Conservation (phyloP, 495 filamentous ascomycete species). For the Podospora anserina region DNA sequence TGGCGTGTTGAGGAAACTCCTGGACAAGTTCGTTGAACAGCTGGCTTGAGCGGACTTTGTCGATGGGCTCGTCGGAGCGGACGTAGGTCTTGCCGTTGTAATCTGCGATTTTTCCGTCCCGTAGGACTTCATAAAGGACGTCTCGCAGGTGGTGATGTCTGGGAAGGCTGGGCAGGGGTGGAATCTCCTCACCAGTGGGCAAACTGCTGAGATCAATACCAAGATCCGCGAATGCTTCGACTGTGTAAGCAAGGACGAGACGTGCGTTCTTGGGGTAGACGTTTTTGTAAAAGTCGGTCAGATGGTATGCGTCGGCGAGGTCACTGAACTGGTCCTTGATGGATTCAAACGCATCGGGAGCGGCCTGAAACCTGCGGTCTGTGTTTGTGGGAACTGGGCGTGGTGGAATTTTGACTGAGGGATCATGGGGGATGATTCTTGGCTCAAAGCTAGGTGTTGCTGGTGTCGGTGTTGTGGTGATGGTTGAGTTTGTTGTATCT, state of each 20-base stretch:
- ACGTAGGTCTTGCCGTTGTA: not conserved
- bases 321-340: not conserved
- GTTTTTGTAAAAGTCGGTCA: conserved; percentile 30
- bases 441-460: no score
- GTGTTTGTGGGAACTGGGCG: not conserved
- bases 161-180: conserved; percentile 12
- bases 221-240: conserved; percentile 40
- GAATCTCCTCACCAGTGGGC: conserved; percentile 24
- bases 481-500: no score
- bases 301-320: not conserved
- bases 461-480: no score
- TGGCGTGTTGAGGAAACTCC: conserved; percentile 6
- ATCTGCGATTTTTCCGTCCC: conserved; percentile 14
- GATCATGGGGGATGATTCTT: not conserved
- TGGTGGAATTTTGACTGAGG: not conserved
- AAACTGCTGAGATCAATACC: conserved; percentile 28
- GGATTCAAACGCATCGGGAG: not conserved
- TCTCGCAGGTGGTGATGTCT: conserved; percentile 31
- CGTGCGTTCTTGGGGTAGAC: conserved; percentile 37
- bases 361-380: not conserved
- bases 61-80: not conserved
- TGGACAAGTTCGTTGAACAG: not conserved
- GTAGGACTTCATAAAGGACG: conserved; percentile 34
- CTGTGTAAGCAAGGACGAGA: conserved; percentile 40
- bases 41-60: not conserved